Percentiles rank a stretch among this genome's conserved stretches.
Conservation (phyloP, 495 filamentous ascomycete species). For the Neurospora sp. region DNA sequence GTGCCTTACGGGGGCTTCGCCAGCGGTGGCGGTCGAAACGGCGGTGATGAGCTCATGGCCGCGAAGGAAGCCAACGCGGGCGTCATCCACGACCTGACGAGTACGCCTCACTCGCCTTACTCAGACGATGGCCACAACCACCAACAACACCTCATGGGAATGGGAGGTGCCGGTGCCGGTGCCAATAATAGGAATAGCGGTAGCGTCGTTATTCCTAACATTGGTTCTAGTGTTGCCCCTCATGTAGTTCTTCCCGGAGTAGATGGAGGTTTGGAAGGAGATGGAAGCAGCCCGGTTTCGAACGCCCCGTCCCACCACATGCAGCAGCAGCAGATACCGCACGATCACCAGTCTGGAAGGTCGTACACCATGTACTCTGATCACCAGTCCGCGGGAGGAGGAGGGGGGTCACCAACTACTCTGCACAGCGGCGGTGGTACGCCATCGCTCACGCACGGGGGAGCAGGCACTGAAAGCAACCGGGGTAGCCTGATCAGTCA, state of each 20-base stretch:
- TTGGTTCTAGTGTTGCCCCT: not conserved
- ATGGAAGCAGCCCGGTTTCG: not conserved
- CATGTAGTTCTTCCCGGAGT: not conserved
- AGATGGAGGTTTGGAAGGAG: not conserved
- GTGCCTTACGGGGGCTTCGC: conserved; percentile 8
- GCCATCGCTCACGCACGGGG: conserved; percentile 7
- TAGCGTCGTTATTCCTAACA: not conserved
- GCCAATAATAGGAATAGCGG: not conserved
- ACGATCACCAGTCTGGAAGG: conserved; percentile 6
- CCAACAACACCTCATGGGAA: not conserved
- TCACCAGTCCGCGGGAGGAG: conserved; percentile 1
- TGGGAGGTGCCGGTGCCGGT: not conserved
- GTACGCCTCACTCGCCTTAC: conserved; percentile 26
- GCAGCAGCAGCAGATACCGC: not conserved
- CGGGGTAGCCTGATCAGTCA: not conserved
- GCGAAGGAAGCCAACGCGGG: conserved; percentile 29
- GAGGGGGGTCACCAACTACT: not conserved
- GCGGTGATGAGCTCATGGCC: conserved; percentile 25
- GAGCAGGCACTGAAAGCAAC: conserved; percentile 4
- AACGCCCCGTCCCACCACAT: not conserved
- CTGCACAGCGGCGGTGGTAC: not conserved
- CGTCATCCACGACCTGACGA: conserved; percentile 13
- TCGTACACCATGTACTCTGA: conserved; percentile 32
- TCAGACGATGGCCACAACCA: conserved; percentile 22
- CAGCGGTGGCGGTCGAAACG: conserved; percentile 12